Evolutionary conservation across 2,329 filamentous ascomycete species (phyloP), one percentile per base, ranked within the genome.

Genomic region (Penicillium sp.): DNA sequence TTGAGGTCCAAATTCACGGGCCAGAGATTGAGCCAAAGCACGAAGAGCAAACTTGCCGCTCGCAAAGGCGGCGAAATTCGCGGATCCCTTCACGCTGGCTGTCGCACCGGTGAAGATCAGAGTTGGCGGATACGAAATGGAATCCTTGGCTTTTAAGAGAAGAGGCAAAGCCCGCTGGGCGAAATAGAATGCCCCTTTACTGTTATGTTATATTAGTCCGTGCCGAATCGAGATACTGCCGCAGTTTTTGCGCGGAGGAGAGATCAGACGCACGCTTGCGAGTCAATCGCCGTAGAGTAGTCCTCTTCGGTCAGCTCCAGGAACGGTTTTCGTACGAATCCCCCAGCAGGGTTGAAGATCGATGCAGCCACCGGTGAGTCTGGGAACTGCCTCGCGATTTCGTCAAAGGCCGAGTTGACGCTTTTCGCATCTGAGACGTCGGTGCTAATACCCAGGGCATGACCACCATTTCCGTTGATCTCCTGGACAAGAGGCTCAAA

Each of bases 71-170:
- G 82, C 74, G 66, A 89, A 86, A 9, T 74, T 72, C 0, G 87
- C 82, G 9, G 82, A 85, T 4, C 86, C 86, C 59, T 84, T 85
- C 13, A 91, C 57, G 0, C 85, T 88, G 0, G 88, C 90, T 0
- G 90, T 95, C 0, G 90, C 89, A 29, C 90, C 90, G 0, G 90
- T 95, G 68, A 94, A 86, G 60, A 95, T 85, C 18, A 95, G 73
- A 0, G 85, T 85, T 0, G 89, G 89, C 4, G 89, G 87, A 61
- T 88, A 70, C 29, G 78, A 73, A 3, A 46, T 44, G 0, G 78
- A 67, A 38, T 73, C 70, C 0, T 67, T 66, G 0, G 83, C 75
- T 24, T 82, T 76, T 2, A 90, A 76, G 1, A 95, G 78, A 1
- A 84, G 74, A 0, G 90, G 89, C 1, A 95, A 70, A 0, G 80